Evolutionary conservation across 495 filamentous ascomycete species (phyloP), one percentile per base, ranked within the genome.

Genomic region (Penicillium simplicissimum): DNA sequence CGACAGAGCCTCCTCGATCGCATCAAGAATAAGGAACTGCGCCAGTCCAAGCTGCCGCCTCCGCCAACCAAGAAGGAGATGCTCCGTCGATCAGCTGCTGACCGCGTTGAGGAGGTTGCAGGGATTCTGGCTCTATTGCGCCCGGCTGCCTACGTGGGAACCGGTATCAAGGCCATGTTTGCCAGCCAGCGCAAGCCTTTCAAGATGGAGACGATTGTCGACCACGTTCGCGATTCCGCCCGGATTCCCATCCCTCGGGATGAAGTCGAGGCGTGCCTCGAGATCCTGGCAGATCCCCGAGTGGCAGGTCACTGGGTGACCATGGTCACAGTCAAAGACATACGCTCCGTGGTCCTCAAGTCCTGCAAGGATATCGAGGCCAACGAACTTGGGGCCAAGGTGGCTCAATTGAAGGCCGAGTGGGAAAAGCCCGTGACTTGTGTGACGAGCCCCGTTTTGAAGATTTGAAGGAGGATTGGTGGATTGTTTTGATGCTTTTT

Each of bases 261-360:
- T 7, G 79, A 82, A 57, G 74, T 78, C 13, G 73, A 74, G 52
- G 62, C 68, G 15, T 82, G 79, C 57, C 52, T 82, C 63, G 77
- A 80, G 52, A 72, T 82, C 9, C 63, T 82, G 55, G 72, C 75
- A 4, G 73, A 75, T 51, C 31, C 71, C 15, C 72, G 73, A 38
- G 67, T 81, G 57, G 79, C 79, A 43, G 79, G 77, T 31, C 67
- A 78, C 43, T 81, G 79, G 79, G 64, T 81, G 25, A 75, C 67
- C 31, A 56, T 81, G 54, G 77, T 81, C 19, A 72, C 69, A n/a
- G 65, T 81, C 55, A 76, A 75, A 11, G 63, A 73, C 34, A 67
- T 78, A 61, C 74, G 71, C 52, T 76, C 77, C 1, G 76, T 81
- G 17, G 76, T 81, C 28, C 68, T 81, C 69, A 79, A 73, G 63